phyloP scores from a whole-genome alignment of 2,329 filamentous ascomycete genomes.

The Trichoderma sp. region DNA sequence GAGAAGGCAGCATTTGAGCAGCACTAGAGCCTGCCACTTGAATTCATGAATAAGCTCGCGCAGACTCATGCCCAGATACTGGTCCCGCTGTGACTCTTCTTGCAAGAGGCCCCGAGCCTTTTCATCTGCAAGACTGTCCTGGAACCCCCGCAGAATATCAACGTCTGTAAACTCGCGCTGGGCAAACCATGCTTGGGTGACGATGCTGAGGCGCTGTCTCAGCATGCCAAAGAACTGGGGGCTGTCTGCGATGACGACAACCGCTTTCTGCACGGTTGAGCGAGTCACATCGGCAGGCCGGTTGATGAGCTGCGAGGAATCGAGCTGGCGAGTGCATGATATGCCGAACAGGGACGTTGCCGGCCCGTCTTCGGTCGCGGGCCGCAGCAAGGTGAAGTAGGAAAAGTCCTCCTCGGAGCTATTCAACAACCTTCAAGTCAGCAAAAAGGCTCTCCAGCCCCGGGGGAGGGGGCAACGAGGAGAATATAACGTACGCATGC shows the following conservation, averaged over 20 bases:
- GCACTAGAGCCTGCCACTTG: slow-evolving; percentile 86
- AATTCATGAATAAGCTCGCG: slow-evolving; percentile 92
- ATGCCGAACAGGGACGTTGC: slow-evolving; percentile 91
- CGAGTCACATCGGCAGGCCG: slow-evolving; percentile 88
- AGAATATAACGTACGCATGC: slow-evolving; percentile 72
- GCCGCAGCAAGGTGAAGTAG: slow-evolving; percentile 86
- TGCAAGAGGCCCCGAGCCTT: slow-evolving; percentile 54
- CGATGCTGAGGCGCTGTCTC: slow-evolving; percentile 82
- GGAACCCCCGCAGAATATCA: slow-evolving; percentile 86
- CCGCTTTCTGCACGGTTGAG: slow-evolving; percentile 95
- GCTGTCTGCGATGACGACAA: slow-evolving; percentile 89
- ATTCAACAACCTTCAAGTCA: slow-evolving; percentile 20
- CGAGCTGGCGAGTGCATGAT: slow-evolving; percentile 88
- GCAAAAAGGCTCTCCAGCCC: neutral
- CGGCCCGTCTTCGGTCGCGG: slow-evolving; percentile 50
- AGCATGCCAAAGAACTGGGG: slow-evolving; percentile 88
- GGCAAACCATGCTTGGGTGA: slow-evolving; percentile 94
- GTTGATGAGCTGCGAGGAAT: slow-evolving; percentile 71
- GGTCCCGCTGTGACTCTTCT: slow-evolving; percentile 72
- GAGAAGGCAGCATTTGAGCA: slow-evolving; percentile 89
- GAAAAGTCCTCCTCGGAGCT: slow-evolving; percentile 94
- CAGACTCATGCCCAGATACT: slow-evolving; percentile 83
- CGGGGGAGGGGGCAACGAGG: neutral
- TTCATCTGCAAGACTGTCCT: slow-evolving; percentile 76
- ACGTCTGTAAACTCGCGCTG: slow-evolving; percentile 89